A percentile compares a stretch with the other conserved stretches of the same genome.
These are phyloP conservation scores for Lophiostoma macrostomum DNA, from an alignment of 495 filamentous ascomycete species.

Conservation along the genomic window DNA sequence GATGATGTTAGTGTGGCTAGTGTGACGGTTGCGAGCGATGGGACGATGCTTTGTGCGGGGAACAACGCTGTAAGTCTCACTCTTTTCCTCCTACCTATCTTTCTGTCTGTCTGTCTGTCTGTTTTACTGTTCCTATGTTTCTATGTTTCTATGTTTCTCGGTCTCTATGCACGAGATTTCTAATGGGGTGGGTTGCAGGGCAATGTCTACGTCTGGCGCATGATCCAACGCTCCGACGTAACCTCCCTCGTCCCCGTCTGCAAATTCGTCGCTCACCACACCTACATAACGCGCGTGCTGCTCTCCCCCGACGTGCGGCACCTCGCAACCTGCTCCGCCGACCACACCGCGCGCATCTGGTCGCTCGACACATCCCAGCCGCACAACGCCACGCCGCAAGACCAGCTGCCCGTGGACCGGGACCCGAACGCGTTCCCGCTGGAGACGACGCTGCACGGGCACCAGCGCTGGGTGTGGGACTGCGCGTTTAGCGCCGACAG, in stretches of 20 bases:
- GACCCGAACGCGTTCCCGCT: conserved; percentile 63
- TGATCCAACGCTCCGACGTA: conserved; percentile 75
- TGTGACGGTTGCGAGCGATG: conserved; percentile 94
- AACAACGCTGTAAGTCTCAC: conserved; percentile 71
- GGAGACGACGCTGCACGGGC: conserved; percentile 85
- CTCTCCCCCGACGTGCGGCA: conserved; percentile 97
- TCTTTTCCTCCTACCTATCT: neutral
- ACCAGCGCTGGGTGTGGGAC: conserved; percentile 99
- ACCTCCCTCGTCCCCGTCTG: conserved; percentile 88
- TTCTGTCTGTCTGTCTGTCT: conserved; percentile 4
- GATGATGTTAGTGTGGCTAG: conserved; percentile 90
- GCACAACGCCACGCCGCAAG: conserved; percentile 35
- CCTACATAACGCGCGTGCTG: conserved; percentile 92
- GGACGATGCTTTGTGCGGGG: conserved; percentile 88
- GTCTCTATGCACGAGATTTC: neutral
- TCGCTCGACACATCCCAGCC: conserved; percentile 59
- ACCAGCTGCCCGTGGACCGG: conserved; percentile 27
- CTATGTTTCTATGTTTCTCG: too few species aligned
- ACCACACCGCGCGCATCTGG: conserved; percentile 98
- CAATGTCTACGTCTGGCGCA: conserved; percentile 94
- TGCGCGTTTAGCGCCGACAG: conserved; percentile 97
- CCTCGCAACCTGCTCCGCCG: conserved; percentile 93
- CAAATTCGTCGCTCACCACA: conserved; percentile 86
- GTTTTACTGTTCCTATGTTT: too few species aligned
- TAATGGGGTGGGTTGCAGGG: conserved; percentile 54